A percentile compares a stretch with the other conserved stretches of the same genome.
These are phyloP conservation scores for Ustilago trichophora DNA, from an alignment of 1,284 basidiomycete genomes.

Conservation along the genomic window DNA sequence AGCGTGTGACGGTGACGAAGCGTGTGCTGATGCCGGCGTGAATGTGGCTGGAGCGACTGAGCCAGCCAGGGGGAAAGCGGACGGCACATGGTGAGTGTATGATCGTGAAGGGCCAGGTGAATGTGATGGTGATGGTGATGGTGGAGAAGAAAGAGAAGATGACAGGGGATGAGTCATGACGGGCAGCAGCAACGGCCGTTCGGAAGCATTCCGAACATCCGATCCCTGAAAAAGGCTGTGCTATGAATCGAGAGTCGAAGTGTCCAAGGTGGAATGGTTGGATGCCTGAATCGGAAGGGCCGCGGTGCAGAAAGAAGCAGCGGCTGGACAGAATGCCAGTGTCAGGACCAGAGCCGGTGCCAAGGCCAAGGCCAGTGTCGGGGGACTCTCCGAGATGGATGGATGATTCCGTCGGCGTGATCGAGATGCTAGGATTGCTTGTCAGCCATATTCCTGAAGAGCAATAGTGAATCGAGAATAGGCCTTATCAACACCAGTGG, in stretches of 20 bases:
- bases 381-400: too few species aligned
- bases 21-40: slow-evolving; percentile 18
- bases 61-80: slow-evolving; percentile 10
- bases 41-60: slow-evolving; percentile 12
- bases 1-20: slow-evolving; percentile 15
- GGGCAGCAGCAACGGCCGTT: slow-evolving; percentile 1
- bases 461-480: too few species aligned
- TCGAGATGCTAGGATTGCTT: too few species aligned
- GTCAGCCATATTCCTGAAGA: not conserved
- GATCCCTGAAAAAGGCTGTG: too few species aligned
- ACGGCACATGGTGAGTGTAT: slow-evolving; percentile 6
- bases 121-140: not conserved
- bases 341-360: too few species aligned
- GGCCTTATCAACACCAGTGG: too few species aligned
- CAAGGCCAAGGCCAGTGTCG: too few species aligned
- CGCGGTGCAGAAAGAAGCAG: slow-evolving; percentile 8
- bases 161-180: slow-evolving; percentile 23
- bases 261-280: too few species aligned
- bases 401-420: too few species aligned
- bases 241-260: too few species aligned
- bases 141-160: slow-evolving; percentile 5
- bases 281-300: slow-evolving; percentile 1
- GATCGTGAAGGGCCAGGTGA: too few species aligned
- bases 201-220: slow-evolving; percentile 21
- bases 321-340: too few species aligned